Conservation (phyloP, 345 rosid species). For the Turritis glabra region DNA sequence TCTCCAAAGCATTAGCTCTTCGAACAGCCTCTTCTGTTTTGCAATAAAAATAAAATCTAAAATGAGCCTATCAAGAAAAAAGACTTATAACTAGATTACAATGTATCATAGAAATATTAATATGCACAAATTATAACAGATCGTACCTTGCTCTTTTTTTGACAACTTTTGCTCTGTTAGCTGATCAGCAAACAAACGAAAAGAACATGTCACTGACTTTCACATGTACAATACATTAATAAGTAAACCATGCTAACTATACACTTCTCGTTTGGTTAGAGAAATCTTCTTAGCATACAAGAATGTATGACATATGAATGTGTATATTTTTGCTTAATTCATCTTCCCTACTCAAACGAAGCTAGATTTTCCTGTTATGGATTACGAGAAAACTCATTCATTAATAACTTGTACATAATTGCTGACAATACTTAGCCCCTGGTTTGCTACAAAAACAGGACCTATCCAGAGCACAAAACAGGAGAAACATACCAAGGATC, state of each 20-base stretch:
- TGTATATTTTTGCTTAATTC: slow-evolving; percentile 1
- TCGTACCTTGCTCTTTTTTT: slow-evolving; percentile 79
- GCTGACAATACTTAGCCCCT: not conserved
- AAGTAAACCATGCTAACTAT: slow-evolving; percentile 10
- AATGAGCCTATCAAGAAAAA: not conserved
- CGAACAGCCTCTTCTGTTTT: slow-evolving; percentile 74
- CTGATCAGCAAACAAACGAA: slow-evolving; percentile 46
- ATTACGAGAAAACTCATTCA: slow-evolving; percentile 7
- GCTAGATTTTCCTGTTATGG: slow-evolving; percentile 5
- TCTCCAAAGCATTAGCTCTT: slow-evolving; percentile 67
- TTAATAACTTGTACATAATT: slow-evolving; percentile 1
- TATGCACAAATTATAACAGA: slow-evolving; percentile 25
- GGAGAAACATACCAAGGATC: slow-evolving; percentile 16
- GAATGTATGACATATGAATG: not conserved
- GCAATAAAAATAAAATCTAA: slow-evolving; percentile 18
- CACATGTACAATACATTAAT: not conserved
- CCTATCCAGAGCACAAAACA: slow-evolving; percentile 8
- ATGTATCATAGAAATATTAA: not conserved
- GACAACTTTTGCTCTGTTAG: slow-evolving; percentile 76
- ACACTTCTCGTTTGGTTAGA: slow-evolving; percentile 3
- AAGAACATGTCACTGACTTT: slow-evolving; percentile 34
- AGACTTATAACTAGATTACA: not conserved
- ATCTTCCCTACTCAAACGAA: slow-evolving; percentile 13
- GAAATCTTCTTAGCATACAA: slow-evolving; percentile 11
- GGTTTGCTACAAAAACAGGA: not conserved